Percentiles rank a stretch among this genome's conserved stretches.
Evolutionary conservation across 352 stramenopile genomes (phyloP).

Genomic region (Pythium dissimile): DNA sequence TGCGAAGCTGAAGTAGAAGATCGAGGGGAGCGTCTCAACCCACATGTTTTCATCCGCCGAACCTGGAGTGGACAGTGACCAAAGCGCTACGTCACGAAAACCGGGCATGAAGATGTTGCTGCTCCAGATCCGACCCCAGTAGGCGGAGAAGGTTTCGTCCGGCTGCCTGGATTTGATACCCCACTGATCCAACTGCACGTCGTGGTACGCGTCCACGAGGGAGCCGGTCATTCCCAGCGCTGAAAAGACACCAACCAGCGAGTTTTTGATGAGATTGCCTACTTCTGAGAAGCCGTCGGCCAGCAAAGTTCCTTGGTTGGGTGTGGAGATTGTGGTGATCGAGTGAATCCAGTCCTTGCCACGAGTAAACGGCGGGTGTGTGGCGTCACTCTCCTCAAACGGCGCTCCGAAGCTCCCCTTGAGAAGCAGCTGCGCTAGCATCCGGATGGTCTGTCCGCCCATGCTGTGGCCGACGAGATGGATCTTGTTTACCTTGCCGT

Average conservation of each 20-base stretch:
- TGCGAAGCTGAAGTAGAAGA: conserved; percentile 57
- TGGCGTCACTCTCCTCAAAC: conserved; percentile 25
- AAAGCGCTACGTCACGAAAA: conserved; percentile 40
- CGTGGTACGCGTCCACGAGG: conserved; percentile 23
- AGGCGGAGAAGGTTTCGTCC: conserved; percentile 25
- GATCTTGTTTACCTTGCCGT: conserved; percentile 58
- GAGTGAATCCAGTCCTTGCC: conserved; percentile 59
- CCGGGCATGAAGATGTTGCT: conserved; percentile 37
- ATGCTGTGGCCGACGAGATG: conserved; percentile 71
- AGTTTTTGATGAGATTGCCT: conserved; percentile 33
- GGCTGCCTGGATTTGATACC: conserved; percentile 27
- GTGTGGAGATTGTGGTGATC: conserved; percentile 54
- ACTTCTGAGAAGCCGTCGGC: conserved; percentile 42
- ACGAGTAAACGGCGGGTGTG: conserved; percentile 37
- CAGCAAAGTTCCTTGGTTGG: conserved; percentile 59
- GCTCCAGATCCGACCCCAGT: conserved; percentile 33
- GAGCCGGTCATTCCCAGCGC: conserved; percentile 29
- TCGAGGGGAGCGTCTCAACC: conserved; percentile 39
- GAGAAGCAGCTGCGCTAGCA: conserved; percentile 52
- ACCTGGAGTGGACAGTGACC: conserved; percentile 35
- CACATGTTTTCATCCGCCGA: conserved; percentile 41
- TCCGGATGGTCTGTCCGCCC: conserved; percentile 67
- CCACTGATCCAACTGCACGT: conserved; percentile 56
- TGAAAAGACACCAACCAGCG: conserved; percentile 33
- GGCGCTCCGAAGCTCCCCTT: conserved; percentile 40